Conservation (phyloP, 805 yeast genomes). For the Cyberlindnera maclurae region DNA sequence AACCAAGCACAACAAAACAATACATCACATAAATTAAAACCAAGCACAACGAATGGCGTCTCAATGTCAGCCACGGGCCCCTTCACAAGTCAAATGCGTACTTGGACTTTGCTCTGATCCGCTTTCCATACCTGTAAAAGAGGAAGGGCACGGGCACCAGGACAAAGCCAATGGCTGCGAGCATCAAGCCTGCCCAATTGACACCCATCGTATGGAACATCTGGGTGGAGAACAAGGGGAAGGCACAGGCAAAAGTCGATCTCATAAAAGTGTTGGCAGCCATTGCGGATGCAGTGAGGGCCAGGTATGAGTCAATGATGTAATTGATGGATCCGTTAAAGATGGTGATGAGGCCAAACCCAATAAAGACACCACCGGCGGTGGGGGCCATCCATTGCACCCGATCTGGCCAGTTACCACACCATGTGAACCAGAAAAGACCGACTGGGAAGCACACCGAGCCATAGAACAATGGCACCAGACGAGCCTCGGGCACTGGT, state of each 20-base stretch:
- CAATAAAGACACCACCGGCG: constrained; percentile 54
- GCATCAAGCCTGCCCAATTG: constrained; percentile 72
- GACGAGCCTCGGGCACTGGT: constrained; percentile 73
- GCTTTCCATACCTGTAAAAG: constrained; percentile 52
- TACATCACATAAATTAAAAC: no score
- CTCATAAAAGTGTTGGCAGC: constrained; percentile 70
- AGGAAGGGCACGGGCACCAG: constrained; percentile 64
- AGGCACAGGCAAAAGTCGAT: constrained; percentile 59
- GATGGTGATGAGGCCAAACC: constrained; percentile 60
- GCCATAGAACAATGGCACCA: constrained; percentile 70
- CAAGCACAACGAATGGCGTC: no score
- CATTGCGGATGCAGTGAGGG: constrained; percentile 72
- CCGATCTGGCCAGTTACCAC: constrained; percentile 63
- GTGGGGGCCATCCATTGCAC: constrained; percentile 85
- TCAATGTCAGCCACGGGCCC: no score
- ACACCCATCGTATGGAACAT: constrained; percentile 65
- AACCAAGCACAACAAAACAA: no score
- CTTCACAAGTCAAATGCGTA: constrained; percentile 36
- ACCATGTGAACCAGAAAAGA: constrained; percentile 82
- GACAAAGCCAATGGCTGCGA: constrained; percentile 53
- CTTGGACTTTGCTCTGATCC: constrained; percentile 49
- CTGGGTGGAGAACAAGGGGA: constrained; percentile 64
- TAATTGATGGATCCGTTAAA: constrained; percentile 68
- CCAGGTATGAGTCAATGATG: constrained; percentile 61
- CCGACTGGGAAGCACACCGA: constrained; percentile 70